A percentile compares a stretch with the other conserved stretches of the same genome.
These are phyloP conservation scores for Cubamyces lactineus DNA, from an alignment of 768 basidiomycete species.

Conservation along the genomic window DNA sequence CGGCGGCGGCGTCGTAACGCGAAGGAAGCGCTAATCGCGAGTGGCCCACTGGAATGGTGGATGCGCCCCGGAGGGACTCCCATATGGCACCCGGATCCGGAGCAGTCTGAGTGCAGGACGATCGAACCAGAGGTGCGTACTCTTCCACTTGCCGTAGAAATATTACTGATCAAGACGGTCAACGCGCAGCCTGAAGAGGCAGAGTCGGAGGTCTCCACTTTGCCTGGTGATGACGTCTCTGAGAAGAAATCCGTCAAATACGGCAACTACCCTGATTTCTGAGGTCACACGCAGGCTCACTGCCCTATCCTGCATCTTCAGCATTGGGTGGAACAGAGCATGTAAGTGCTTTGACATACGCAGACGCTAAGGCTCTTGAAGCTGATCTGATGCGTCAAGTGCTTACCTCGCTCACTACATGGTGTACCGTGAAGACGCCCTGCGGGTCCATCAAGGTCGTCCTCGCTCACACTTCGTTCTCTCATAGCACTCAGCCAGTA, in stretches of 20 bases:
- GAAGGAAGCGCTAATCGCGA: not conserved
- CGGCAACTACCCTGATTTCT: not conserved
- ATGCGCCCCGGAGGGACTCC: not conserved
- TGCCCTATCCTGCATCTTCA: too few species aligned
- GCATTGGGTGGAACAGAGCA: too few species aligned
- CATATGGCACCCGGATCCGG: not conserved
- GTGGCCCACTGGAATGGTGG: not conserved
- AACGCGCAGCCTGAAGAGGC: not conserved
- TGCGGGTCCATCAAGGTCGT: too few species aligned
- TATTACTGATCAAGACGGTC: not conserved
- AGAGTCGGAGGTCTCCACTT: not conserved
- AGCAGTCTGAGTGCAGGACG: not conserved
- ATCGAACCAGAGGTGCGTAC: not conserved
- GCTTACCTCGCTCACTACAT: too few species aligned
- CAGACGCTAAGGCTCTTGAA: too few species aligned
- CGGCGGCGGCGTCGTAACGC: not conserved
- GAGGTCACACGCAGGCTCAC: too few species aligned
- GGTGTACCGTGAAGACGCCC: too few species aligned
- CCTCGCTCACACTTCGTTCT: too few species aligned
- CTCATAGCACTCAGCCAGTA: too few species aligned
- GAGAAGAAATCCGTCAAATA: conserved; percentile 6
- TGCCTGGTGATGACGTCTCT: not conserved
- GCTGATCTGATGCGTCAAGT: too few species aligned
- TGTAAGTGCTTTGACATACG: too few species aligned
- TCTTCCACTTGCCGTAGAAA: not conserved